phyloP scores from a whole-genome alignment of 495 filamentous ascomycete genomes.

The Penicillium angulare region DNA sequence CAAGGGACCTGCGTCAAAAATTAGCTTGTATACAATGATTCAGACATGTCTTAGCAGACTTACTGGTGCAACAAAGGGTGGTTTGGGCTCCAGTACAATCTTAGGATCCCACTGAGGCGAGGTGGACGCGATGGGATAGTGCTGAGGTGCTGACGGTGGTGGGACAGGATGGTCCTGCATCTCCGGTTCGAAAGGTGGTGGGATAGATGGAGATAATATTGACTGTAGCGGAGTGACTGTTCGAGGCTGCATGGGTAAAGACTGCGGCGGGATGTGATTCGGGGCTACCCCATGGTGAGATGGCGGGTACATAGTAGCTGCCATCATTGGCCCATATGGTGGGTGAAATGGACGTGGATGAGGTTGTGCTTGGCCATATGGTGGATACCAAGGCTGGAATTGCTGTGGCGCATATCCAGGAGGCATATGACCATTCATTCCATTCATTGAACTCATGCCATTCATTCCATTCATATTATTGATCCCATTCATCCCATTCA shows the following conservation, averaged over 20 bases:
- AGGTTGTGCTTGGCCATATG: constrained; percentile 47
- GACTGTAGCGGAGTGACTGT: constrained; percentile 43
- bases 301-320: constrained; percentile 50
- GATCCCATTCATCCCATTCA: constrained; percentile 17
- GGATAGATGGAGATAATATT: constrained; percentile 41
- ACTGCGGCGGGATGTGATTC: constrained; percentile 35
- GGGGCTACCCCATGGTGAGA: constrained; percentile 44
- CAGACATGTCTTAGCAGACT: constrained; percentile 20
- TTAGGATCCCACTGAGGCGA: constrained; percentile 31
- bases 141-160: constrained; percentile 23
- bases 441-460: constrained; percentile 4
- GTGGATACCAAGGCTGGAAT: constrained; percentile 46
- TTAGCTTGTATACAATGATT: constrained; percentile 4
- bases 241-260: constrained; percentile 38
- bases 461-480: constrained; percentile 4
- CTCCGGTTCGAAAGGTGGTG: constrained; percentile 28
- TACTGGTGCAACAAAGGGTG: constrained; percentile 65
- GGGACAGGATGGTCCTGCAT: constrained; percentile 33
- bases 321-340: constrained; percentile 49
- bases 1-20: constrained; percentile 63
- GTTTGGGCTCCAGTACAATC: constrained; percentile 16
- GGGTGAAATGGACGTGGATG: constrained; percentile 39
- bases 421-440: constrained; percentile 41
- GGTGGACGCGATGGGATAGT: constrained; percentile 32
- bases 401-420: constrained; percentile 44